A percentile compares a stretch with the other conserved stretches of the same genome.
These are phyloP conservation scores for Apophysomyces trapeziformis DNA, from an alignment of 371 early-diverging fungal genomes.

Conservation along the genomic window DNA sequence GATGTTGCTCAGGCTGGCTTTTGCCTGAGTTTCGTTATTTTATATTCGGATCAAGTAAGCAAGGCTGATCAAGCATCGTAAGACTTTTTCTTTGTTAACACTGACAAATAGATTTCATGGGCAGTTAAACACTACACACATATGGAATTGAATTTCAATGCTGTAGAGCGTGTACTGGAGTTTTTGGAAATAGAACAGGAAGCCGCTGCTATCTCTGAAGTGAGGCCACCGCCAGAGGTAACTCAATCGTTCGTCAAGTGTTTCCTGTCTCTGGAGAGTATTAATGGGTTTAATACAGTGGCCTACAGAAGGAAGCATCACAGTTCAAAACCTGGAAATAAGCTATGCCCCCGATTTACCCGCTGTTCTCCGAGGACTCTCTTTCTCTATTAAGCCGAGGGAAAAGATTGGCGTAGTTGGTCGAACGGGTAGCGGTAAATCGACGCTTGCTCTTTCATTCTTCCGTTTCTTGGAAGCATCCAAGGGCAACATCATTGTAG, in stretches of 20 bases:
- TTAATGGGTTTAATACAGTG: conserved; percentile 38
- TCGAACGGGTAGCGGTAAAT: conserved; percentile 81
- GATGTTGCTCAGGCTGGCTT: conserved; percentile 75
- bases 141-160: conserved; percentile 17
- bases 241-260: not conserved
- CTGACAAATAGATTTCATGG: conserved; percentile 54
- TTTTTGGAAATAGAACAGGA: conserved; percentile 15
- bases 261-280: conserved; percentile 54
- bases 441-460: conserved; percentile 72
- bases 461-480: conserved; percentile 76
- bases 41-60: conserved; percentile 51
- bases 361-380: conserved; percentile 62
- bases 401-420: conserved; percentile 73
- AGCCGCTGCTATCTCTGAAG: not conserved
- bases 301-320: conserved; percentile 67
- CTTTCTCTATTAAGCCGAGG: conserved; percentile 50
- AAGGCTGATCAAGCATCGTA: not conserved
- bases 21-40: conserved; percentile 69
- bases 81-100: not conserved
- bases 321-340: conserved; percentile 60
- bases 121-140: conserved; percentile 54
- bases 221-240: conserved; percentile 8
- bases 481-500: conserved; percentile 72
- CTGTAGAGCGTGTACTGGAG: conserved; percentile 11
- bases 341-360: conserved; percentile 65